These are phyloP conservation scores for Hymenoscyphus salicellus DNA, from an alignment of 2,329 filamentous ascomycete genomes.

Conservation along the genomic window DNA sequence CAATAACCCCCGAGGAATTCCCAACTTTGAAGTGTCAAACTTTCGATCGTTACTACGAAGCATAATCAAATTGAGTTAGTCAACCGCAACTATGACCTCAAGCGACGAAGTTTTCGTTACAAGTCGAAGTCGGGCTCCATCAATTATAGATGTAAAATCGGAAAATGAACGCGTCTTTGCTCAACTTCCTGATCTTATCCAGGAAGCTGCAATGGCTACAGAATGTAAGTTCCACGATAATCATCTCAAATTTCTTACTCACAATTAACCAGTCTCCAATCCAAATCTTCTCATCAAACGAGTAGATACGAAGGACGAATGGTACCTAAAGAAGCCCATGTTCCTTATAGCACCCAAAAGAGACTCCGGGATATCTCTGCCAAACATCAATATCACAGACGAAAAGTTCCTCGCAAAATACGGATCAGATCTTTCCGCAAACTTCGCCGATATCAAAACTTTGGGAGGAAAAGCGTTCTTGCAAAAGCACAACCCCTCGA, in stretches of 20 bases:
- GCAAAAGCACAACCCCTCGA: slow-evolving; percentile 26
- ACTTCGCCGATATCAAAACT: slow-evolving; percentile 31
- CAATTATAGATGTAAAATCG: slow-evolving; percentile 30
- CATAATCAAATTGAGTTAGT: not conserved
- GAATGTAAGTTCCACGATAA: slow-evolving; percentile 23
- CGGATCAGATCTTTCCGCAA: slow-evolving; percentile 29
- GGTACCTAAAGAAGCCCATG: slow-evolving; percentile 23
- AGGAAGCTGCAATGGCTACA: slow-evolving; percentile 31
- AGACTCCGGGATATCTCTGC: slow-evolving; percentile 30
- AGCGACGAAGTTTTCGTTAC: slow-evolving; percentile 26
- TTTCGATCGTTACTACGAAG: not conserved
- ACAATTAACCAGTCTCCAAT: slow-evolving; percentile 22
- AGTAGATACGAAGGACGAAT: slow-evolving; percentile 17
- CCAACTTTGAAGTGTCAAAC: not conserved
- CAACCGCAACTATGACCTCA: slow-evolving; percentile 20
- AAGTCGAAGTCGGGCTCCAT: slow-evolving; percentile 29
- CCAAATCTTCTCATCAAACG: slow-evolving; percentile 27
- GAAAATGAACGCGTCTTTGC: slow-evolving; percentile 27
- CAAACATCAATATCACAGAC: slow-evolving; percentile 28
- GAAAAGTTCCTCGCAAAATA: slow-evolving; percentile 30
- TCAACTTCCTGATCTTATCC: slow-evolving; percentile 31
- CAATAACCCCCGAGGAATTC: not conserved
- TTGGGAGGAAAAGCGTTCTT: slow-evolving; percentile 29
- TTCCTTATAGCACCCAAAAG: slow-evolving; percentile 27
- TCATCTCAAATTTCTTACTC: too few relatives aligned